phyloP scores from a whole-genome alignment of 225 moss, liverwort and hornwort species.

The Pseudoscleropodium purum region DNA sequence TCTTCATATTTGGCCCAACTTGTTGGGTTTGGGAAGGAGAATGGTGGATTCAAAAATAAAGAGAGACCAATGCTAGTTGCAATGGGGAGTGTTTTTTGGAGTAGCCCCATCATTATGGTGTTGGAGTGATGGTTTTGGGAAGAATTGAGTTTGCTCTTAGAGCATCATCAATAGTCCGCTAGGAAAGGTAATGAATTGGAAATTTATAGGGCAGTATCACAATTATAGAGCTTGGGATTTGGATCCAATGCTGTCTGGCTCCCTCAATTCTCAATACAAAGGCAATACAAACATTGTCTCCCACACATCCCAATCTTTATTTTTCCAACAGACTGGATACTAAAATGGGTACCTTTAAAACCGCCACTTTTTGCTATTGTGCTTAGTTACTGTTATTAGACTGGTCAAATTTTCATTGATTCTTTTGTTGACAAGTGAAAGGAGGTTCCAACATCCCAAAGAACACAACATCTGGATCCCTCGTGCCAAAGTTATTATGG shows the following conservation, averaged over 20 bases:
- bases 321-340: fast-evolving
- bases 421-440: no score
- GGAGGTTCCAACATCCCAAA: no score
- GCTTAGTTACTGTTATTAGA: no score
- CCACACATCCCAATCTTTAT: no score
- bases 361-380: fast-evolving
- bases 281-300: neutral
- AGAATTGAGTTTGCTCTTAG: fast-evolving
- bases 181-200: fast-evolving
- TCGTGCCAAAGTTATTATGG: no score
- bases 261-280: fast-evolving
- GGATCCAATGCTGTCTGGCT: fast-evolving
- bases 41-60: fast-evolving
- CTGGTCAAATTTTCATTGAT: no score
- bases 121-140: fast-evolving
- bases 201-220: fast-evolving
- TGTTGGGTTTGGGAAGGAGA: fast-evolving
- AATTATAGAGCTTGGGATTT: neutral
- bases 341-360: no score
- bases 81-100: fast-evolving
- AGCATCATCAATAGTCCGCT: fast-evolving
- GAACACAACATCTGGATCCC: no score
- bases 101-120: fast-evolving
- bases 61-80: fast-evolving
- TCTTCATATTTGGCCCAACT: neutral